Conservation (phyloP, 2,329 filamentous ascomycete genomes). For the Penicillium oxalicum region DNA sequence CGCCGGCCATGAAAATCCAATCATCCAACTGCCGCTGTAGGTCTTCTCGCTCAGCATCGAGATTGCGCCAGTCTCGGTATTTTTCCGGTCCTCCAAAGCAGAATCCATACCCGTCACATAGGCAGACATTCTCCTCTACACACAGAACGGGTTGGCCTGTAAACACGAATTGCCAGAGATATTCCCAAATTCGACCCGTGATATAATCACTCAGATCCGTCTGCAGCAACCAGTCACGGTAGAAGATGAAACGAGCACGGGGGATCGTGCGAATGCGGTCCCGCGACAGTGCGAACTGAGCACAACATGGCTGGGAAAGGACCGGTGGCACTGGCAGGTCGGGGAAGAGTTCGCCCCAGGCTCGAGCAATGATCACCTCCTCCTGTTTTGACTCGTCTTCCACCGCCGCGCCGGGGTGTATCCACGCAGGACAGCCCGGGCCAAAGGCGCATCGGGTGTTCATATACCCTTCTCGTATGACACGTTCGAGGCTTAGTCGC, state of each 20-base stretch:
- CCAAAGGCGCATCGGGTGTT: conserved; percentile 55
- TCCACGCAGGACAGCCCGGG: conserved; percentile 55
- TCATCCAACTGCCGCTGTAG: conserved; percentile 8
- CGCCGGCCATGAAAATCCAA: conserved; percentile 10
- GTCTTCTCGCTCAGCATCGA: conserved; percentile 6
- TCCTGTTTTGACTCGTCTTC: conserved; percentile 43
- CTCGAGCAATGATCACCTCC: conserved; percentile 41
- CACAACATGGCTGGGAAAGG: conserved; percentile 58
- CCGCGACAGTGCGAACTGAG: conserved; percentile 56
- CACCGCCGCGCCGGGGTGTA: conserved; percentile 43
- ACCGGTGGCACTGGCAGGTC: conserved; percentile 41
- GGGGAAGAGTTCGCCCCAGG: conserved; percentile 46
- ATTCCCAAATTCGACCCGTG: conserved; percentile 57
- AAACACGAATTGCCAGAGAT: conserved; percentile 60
- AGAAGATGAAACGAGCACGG: conserved; percentile 49
- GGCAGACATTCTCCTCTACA: conserved; percentile 51
- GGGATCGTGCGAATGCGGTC: conserved; percentile 53
- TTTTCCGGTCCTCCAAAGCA: conserved; percentile 36
- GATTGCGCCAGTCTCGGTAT: conserved; percentile 7
- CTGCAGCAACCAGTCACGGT: conserved; percentile 56
- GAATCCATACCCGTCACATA: conserved; percentile 58
- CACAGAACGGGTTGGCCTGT: conserved; percentile 44
- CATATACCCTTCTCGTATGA: conserved; percentile 52
- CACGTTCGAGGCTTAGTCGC: conserved; percentile 47
- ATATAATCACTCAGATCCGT: conserved; percentile 52